Conservation (phyloP, 495 filamentous ascomycete species). For the Copromyces sp. region DNA sequence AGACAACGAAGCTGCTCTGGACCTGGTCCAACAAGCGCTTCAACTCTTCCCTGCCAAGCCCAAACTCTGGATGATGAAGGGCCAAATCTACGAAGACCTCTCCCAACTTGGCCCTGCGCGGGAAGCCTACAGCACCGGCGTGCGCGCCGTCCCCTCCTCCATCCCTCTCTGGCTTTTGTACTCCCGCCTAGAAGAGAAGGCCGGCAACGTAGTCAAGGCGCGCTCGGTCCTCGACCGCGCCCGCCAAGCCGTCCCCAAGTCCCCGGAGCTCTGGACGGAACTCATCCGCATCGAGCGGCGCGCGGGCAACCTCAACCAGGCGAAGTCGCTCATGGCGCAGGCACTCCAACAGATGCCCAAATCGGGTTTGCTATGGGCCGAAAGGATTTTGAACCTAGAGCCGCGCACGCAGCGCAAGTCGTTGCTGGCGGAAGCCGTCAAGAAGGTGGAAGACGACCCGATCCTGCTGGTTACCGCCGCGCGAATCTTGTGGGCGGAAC, state of each 20-base stretch:
- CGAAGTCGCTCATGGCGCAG: constrained; percentile 82
- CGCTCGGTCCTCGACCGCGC: constrained; percentile 87
- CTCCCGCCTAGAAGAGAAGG: constrained; percentile 74
- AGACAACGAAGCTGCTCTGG: constrained; percentile 66
- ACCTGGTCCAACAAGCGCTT: constrained; percentile 78
- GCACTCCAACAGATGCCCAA: constrained; percentile 85
- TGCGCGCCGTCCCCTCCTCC: constrained; percentile 71
- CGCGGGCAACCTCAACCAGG: constrained; percentile 72
- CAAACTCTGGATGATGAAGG: constrained; percentile 98
- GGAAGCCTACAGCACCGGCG: constrained; percentile 84
- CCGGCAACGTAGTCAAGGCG: constrained; percentile 78
- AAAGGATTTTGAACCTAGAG: constrained; percentile 91
- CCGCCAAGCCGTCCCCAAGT: constrained; percentile 75
- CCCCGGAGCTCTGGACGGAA: constrained; percentile 78
- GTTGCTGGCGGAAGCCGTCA: constrained; percentile 83
- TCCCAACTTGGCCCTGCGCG: constrained; percentile 71
- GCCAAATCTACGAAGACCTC: constrained; percentile 84
- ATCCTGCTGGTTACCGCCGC: constrained; percentile 58
- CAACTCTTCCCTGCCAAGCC: constrained; percentile 76
- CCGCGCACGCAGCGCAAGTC: constrained; percentile 83
- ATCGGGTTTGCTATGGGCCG: constrained; percentile 83
- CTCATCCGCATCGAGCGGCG: constrained; percentile 84
- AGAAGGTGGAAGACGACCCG: constrained; percentile 89
- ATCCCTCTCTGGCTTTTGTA: constrained; percentile 85
- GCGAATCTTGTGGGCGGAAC: constrained; percentile 48